Evolutionary conservation across 2,329 filamentous ascomycete species (phyloP), one percentile per base, ranked within the genome.

Genomic region (Pestalotiopsis sp.): DNA sequence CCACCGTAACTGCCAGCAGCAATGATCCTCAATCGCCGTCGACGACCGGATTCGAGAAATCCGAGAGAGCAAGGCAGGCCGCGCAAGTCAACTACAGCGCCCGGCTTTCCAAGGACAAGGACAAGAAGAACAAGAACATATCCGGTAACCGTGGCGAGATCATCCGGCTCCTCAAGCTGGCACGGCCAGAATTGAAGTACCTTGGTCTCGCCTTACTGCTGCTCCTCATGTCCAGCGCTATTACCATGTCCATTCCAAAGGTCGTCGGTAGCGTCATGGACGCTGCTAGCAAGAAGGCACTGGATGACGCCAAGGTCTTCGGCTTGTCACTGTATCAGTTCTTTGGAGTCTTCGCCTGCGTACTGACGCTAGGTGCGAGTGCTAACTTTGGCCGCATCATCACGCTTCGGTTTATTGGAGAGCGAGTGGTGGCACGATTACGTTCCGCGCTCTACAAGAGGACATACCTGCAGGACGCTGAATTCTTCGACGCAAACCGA

Each of bases 401-500:
- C 68, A 91, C 98, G 66, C 87, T 99, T 25, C 90, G 96, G 31
- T 96, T 98, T 70, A 93, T 99, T 7, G 97, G 96, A 71, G 96
- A 99, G 81, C 89, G 96, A 57, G 96, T 99, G 69, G 96, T 99
- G 66, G 92, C 95, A 12, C 90, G 95, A 73, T 86, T 99, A 67
- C 90, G 96, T 70, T 95, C 95, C 17, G 92, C 94, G 77, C 89
- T 99, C 3, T 99, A 97, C 83, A 90, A 94, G 72, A 90, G 92
- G 72, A 99, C 96, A 0, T 97, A 97, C 75, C 88, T 96, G n/a
- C 96, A 99, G 80, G 96, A 99, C 80, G 96, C 96, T 69, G 96
- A 98, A 77, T 99, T 99, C 83, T 99, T 99, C 77, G 96, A 99
- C 78, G 96, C 96, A 52, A 99, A 99, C 82, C 89, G 96, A 31